Evolutionary conservation across 129 eudicot genomes (phyloP).

Genomic region (Ambrosia artemisiifolia): DNA sequence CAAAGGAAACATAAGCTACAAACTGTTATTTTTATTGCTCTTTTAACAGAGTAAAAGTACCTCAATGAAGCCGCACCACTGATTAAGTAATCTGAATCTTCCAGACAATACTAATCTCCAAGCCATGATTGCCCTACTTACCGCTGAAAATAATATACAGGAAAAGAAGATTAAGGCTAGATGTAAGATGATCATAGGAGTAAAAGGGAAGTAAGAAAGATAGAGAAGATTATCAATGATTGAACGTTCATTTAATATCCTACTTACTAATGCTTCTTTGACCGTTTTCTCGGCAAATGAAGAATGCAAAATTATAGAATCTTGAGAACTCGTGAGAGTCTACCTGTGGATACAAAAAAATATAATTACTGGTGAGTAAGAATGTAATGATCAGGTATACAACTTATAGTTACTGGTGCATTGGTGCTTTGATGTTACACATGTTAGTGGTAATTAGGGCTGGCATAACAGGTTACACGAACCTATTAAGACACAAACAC

Average conservation of each 20-base stretch:
- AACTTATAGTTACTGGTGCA: not conserved
- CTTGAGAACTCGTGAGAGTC: slow-evolving; percentile 70
- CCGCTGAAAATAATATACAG: slow-evolving; percentile 43
- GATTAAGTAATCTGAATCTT: slow-evolving; percentile 74
- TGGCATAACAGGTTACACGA: no score
- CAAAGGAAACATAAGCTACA: not conserved
- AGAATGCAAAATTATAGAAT: slow-evolving; percentile 83
- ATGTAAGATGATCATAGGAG: not conserved
- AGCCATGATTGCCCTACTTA: slow-evolving; percentile 71
- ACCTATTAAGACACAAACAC: no score
- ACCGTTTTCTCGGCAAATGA: slow-evolving; percentile 79
- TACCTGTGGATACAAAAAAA: slow-evolving; percentile 28
- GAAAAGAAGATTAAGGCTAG: not conserved
- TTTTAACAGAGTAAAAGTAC: slow-evolving; percentile 34
- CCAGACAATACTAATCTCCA: slow-evolving; percentile 78
- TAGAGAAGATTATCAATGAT: not conserved
- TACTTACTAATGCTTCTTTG: slow-evolving; percentile 84
- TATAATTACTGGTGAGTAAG: not conserved
- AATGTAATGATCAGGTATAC: no score
- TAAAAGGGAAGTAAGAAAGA: slow-evolving; percentile 10
- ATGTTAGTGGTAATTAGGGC: not conserved
- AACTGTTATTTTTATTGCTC: slow-evolving; percentile 5
- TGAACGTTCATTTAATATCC: not conserved
- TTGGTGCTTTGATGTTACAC: slow-evolving; percentile 11
- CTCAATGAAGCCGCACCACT: slow-evolving; percentile 85